Conservation (phyloP, 2,329 filamentous ascomycete species). For the Juglanconis sp. region DNA sequence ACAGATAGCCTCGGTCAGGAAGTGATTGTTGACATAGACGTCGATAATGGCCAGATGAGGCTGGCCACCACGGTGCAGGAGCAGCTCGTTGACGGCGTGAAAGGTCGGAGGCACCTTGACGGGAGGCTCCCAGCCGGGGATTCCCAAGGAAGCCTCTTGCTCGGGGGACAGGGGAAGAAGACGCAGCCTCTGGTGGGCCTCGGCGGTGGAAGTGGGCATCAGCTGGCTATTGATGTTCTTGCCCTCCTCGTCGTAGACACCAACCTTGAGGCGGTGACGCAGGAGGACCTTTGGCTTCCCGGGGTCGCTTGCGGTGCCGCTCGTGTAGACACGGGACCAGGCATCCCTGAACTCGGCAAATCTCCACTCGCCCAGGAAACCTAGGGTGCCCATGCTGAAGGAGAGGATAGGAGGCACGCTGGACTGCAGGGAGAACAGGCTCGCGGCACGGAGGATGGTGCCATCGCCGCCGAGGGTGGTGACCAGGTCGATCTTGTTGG, state of each 20-base stretch:
- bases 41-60: conserved; percentile 91
- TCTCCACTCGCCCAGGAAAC: conserved; percentile 95
- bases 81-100: conserved; percentile 89
- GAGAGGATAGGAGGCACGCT: conserved; percentile 87
- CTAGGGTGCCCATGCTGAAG: conserved; percentile 95
- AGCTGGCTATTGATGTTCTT: conserved; percentile 54
- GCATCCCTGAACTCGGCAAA: conserved; percentile 90
- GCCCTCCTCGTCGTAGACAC: conserved; percentile 71
- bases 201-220: conserved; percentile 44
- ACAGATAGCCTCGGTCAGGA: conserved; percentile 88
- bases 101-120: conserved; percentile 38
- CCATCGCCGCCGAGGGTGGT: conserved; percentile 91
- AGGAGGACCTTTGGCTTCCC: conserved; percentile 77
- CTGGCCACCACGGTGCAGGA: conserved; percentile 85
- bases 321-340: conserved; percentile 90
- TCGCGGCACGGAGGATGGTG: conserved; percentile 81
- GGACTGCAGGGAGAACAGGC: conserved; percentile 76
- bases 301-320: conserved; percentile 42
- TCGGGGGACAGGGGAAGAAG: conserved; percentile 21
- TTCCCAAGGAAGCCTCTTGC: conserved; percentile 15
- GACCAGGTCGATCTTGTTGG: conserved; percentile 81
- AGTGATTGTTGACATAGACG: conserved; percentile 83
- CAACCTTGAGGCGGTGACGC: conserved; percentile 81
- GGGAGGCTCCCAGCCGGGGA: conserved; percentile 12
- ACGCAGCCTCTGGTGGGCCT: conserved; percentile 36